Evolutionary conservation across 371 early-diverging fungal genomes (phyloP), one percentile per base, ranked within the genome.

Genomic region (Batrachochytrium dendrobatidis): DNA sequence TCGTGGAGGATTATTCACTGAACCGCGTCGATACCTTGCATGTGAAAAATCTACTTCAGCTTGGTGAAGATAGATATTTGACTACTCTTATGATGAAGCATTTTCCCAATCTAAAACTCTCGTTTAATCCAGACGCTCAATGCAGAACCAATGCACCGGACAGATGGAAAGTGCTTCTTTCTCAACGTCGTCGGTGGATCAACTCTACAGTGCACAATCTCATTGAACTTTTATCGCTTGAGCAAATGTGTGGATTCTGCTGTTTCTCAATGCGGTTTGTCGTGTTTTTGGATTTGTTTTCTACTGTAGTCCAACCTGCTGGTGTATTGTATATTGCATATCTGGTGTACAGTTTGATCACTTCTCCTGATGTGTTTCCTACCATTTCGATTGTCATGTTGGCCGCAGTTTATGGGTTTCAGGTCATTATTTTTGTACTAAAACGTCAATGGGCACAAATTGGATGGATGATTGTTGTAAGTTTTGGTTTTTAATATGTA

Each of bases 231-330:
- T 71, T 90, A 22, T 69, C 83, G 46, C 72, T 97, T 24, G 85
- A 86, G 49, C 87, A 90, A 62, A 81, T 97, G 50, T 97, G 98
- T 65, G 98, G 98, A 7, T 92, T 90, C 70, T 92, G 90, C 70
- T 93, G 90, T 70, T 93, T 92, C 77, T 94, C 94, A 0, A 94
- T 95, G 95, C 87, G 93, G 52, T 94, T 95, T 71, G 83, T 86
- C 12, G 92, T 86, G 64, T 83, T 89, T 75, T 76, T 86, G 72
- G 98, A 97, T 73, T 69, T 87, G 56, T 76, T 84, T 66, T 79
- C 84, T 20, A 87, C 88, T 8, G 51, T 87, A 18, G 80, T 84
- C 28, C 74, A 81, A 32, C 88, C 88, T 7, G 86, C 83, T 31
- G 74, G 83, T 0, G 65, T 87, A 17, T 32, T 83, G n/a, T 88